Percentiles rank a stretch among this genome's conserved stretches.
Evolutionary conservation across 2,329 filamentous ascomycete species (phyloP).

Genomic region (Diaporthe citri): DNA sequence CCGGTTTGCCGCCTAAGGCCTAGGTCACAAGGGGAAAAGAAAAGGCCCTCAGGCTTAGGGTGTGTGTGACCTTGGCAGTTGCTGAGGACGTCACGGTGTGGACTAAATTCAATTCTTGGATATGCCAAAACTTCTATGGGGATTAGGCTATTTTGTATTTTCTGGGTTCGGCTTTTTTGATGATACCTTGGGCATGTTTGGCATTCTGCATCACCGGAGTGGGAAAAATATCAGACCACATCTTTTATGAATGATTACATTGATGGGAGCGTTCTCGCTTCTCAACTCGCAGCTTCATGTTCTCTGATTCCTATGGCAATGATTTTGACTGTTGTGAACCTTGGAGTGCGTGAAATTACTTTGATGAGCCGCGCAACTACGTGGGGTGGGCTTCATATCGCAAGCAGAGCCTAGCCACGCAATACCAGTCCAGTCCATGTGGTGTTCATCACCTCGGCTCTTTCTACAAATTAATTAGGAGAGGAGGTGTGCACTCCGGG

Average conservation of each 20-base stretch:
- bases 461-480: neutral
- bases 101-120: slow-evolving; percentile 20
- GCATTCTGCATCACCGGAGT: slow-evolving; percentile 26
- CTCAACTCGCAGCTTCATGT: neutral
- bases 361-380: neutral
- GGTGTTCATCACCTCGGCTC: neutral
- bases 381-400: neutral
- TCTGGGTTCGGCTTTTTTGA: slow-evolving; percentile 21
- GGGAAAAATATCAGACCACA: slow-evolving; percentile 24
- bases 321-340: neutral
- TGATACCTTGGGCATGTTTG: slow-evolving; percentile 30
- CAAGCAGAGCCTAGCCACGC: neutral
- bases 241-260: neutral
- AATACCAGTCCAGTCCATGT: neutral
- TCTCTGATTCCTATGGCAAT: neutral
- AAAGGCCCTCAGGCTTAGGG: slow-evolving; percentile 1
- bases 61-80: neutral
- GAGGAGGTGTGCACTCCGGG: neutral
- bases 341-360: neutral
- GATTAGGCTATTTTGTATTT: slow-evolving; percentile 16
- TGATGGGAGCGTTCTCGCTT: slow-evolving; percentile 16
- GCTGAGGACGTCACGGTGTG: slow-evolving; percentile 11
- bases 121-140: neutral
- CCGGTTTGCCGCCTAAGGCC: slow-evolving; percentile 1
- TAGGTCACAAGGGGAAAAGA: neutral